Evolutionary conservation across 768 basidiomycete genomes (phyloP).

Genomic region (Trametes maxima): DNA sequence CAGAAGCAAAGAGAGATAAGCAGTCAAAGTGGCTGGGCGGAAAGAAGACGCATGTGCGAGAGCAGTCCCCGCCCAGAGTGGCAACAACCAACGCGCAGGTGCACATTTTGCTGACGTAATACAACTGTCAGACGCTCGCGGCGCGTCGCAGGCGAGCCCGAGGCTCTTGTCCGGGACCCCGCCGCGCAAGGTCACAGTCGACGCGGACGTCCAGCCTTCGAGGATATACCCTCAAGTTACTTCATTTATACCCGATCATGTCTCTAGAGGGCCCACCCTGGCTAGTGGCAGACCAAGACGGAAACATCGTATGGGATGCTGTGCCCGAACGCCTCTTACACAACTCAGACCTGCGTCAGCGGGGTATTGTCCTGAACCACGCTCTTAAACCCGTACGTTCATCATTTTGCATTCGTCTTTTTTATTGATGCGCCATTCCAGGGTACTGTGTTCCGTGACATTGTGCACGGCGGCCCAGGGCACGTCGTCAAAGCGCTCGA

Average conservation of each 20-base stretch:
- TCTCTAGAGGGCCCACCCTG: background rate
- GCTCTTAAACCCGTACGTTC: background rate
- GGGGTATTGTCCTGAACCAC: background rate
- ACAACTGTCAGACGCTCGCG: no score
- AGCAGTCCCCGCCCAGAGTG: constrained; percentile 13
- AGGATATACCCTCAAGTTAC: no score
- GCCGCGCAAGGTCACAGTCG: no score
- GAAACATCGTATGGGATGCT: background rate
- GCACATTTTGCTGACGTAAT: constrained; percentile 7
- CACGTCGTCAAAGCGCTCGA: background rate
- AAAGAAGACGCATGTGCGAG: constrained; percentile 19
- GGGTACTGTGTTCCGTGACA: background rate
- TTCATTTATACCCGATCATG: no score
- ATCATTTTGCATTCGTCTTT: background rate
- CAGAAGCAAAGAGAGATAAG: background rate
- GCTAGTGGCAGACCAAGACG: background rate
- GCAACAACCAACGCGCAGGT: constrained; percentile 9
- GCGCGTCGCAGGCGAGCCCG: no score
- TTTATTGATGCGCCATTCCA: background rate
- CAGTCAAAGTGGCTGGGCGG: constrained; percentile 9
- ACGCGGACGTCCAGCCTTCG: no score
- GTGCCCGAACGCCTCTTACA: background rate
- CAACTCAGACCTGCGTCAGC: background rate
- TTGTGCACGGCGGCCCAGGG: background rate
- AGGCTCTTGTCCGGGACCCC: no score